phyloP scores from a whole-genome alignment of 2,329 filamentous ascomycete species.

The Pseudopyricularia javanii region DNA sequence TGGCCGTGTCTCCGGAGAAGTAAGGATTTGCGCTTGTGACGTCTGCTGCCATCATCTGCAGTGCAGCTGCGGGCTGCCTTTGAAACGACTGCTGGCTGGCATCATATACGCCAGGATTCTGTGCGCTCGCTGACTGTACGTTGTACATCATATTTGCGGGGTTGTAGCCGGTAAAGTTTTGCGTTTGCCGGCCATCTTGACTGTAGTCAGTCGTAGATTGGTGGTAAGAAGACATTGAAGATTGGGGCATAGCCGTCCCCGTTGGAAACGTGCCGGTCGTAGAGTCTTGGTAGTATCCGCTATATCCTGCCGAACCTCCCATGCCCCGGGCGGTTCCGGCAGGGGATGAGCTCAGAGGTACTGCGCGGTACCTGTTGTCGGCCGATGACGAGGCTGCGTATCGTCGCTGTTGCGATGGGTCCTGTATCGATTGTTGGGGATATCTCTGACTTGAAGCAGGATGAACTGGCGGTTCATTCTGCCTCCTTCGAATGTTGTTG shows the following conservation, averaged over 20 bases:
- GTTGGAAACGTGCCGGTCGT: slow-evolving; percentile 32
- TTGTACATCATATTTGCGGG: slow-evolving; percentile 71
- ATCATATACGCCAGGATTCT: slow-evolving; percentile 57
- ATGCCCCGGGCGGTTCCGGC: slow-evolving; percentile 27
- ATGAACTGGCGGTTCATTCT: slow-evolving; percentile 60
- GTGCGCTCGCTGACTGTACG: slow-evolving; percentile 50
- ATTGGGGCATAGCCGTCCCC: slow-evolving; percentile 43
- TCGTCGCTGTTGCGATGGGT: slow-evolving; percentile 33
- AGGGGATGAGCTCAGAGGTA: slow-evolving; percentile 36
- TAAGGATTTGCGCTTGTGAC: slow-evolving; percentile 60
- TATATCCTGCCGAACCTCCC: slow-evolving; percentile 44
- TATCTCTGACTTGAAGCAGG: slow-evolving; percentile 43
- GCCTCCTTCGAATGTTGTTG: slow-evolving; percentile 59
- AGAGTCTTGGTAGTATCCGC: slow-evolving; percentile 46
- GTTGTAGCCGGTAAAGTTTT: slow-evolving; percentile 45
- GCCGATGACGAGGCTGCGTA: slow-evolving; percentile 25
- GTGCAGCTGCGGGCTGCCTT: slow-evolving; percentile 56
- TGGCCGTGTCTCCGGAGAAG: slow-evolving; percentile 56
- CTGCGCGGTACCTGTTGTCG: slow-evolving; percentile 27
- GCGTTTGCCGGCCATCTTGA: slow-evolving; percentile 45
- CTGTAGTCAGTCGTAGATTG: slow-evolving; percentile 46
- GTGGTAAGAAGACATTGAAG: slow-evolving; percentile 42
- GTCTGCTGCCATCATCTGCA: slow-evolving; percentile 58
- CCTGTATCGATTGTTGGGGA: slow-evolving; percentile 25
- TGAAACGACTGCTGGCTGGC: slow-evolving; percentile 61